Percentiles rank a stretch among this genome's conserved stretches.
Conservation (phyloP, 1,284 basidiomycete species). For the Thecaphora frezii region DNA sequence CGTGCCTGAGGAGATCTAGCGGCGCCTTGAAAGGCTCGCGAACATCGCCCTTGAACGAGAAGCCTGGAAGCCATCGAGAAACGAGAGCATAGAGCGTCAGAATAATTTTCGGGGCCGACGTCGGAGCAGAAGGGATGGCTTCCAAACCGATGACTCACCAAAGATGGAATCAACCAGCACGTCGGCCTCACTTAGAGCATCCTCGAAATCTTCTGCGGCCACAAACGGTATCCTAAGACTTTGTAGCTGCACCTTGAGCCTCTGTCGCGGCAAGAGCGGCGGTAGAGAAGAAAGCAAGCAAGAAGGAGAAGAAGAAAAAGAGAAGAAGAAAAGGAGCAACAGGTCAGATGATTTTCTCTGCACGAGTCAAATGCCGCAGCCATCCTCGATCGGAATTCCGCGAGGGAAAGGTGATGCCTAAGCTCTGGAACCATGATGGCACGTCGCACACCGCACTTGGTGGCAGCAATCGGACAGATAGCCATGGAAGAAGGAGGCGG, state of each 20-base stretch:
- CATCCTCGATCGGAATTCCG: too few species aligned
- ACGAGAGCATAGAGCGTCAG: too few species aligned
- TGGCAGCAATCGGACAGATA: too few species aligned
- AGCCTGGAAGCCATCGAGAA: conserved; percentile 64
- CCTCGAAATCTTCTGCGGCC: conserved; percentile 63
- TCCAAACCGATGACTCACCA: conserved; percentile 61
- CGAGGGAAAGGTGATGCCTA: too few species aligned
- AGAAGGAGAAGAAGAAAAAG: background rate
- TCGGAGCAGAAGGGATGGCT: background rate
- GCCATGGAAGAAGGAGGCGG: background rate
- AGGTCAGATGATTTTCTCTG: too few species aligned
- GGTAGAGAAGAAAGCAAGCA: conserved; percentile 45
- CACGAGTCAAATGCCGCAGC: too few species aligned
- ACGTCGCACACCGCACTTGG: too few species aligned
- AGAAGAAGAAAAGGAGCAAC: too few species aligned
- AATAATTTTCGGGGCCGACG: background rate
- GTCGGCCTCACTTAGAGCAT: conserved; percentile 68
- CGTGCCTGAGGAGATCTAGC: conserved; percentile 67
- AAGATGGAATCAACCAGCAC: conserved; percentile 94
- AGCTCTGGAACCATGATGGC: too few species aligned
- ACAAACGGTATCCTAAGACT: conserved; percentile 75
- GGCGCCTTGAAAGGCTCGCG: conserved; percentile 82
- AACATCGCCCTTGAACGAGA: conserved; percentile 79
- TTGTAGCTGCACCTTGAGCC: conserved; percentile 79
- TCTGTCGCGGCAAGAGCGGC: conserved; percentile 49